phyloP scores from a whole-genome alignment of 345 rosid species.

The Acer yangbiense region DNA sequence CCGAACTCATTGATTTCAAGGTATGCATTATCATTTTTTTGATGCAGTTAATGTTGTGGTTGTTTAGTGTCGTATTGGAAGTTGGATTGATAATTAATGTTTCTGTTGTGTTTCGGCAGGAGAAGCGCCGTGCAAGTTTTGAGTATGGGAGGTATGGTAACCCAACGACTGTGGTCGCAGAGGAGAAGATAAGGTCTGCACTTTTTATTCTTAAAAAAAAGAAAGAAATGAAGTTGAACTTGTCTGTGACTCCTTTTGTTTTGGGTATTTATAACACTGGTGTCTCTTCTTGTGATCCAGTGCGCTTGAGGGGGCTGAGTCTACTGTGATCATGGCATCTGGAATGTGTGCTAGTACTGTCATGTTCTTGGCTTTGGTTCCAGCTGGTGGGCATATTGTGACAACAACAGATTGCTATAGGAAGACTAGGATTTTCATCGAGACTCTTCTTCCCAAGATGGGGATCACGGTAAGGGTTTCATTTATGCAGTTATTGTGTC shows the following conservation, averaged over 20 bases:
- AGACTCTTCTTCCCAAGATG: constrained; percentile 86
- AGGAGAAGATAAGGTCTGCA: constrained; percentile 84
- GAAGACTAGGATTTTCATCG: constrained; percentile 95
- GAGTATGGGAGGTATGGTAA: constrained; percentile 99
- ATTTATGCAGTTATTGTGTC: constrained; percentile 6
- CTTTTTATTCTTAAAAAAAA: background rate
- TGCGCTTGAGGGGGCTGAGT: constrained; percentile 96
- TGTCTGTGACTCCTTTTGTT: background rate
- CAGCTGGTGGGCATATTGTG: constrained; percentile 93
- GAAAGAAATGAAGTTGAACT: background rate
- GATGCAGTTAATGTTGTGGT: background rate
- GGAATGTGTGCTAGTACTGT: constrained; percentile 98
- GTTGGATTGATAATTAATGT: background rate
- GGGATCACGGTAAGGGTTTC: constrained; percentile 67
- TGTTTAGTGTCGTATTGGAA: background rate
- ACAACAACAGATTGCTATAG: constrained; percentile 96
- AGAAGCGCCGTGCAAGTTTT: constrained; percentile 78
- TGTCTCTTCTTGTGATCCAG: constrained; percentile 35
- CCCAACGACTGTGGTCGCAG: constrained; percentile 83
- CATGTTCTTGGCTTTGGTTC: constrained; percentile 91
- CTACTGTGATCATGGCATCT: constrained; percentile 92
- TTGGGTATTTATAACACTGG: constrained; percentile 2
- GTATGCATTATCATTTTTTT: constrained; percentile 33
- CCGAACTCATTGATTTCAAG: constrained; percentile 92
- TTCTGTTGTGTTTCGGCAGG: constrained; percentile 45